Base-by-base conservation (phyloP, 2,329 filamentous ascomycete genomes). In the Myriosclerotinia scirpicola region DNA sequence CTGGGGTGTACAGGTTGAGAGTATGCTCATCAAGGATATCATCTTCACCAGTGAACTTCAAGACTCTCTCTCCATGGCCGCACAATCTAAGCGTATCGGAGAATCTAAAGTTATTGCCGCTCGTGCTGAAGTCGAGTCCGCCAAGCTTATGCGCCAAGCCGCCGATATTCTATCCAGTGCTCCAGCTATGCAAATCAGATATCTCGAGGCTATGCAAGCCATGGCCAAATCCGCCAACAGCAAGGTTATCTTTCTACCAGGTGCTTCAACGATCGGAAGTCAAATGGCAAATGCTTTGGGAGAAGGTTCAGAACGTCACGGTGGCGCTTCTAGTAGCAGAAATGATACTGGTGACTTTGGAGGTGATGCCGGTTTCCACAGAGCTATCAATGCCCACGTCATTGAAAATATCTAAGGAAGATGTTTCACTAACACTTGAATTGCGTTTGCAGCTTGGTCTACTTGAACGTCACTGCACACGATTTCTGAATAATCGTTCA, bases 1-100 rank as follows among this genome's bases (percentile, higher is more conserved):
- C 69, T 99, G 95, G 95, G 95, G 95, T 80, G 94, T 97, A 9
- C 88, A 92, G 76, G 95, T 98, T 67, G 95, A 98, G 84, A 93
- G 90, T 76, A 99, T 99, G 94, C 88, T 99, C 73, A 94, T 99
- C 85, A 98, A 99, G 82, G 95, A 99, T 79, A 96, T 99, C 77
- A 91, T 98, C 78, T 99, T 99, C 86, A 93, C 88, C 80, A 88
- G 92, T 76, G 95, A 98, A 73, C 85, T 99, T 54, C 95, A 99
- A 80, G 94, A 98, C 76, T 95, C 91, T 22, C 87, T 99, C 60
- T 96, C 92, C 77, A 98, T 99, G 95, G 95, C 95, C 50, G 95
- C 95, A 4, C 95, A 99, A 85, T 92, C 90, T 83, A 98, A 98
- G 90, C 90, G 95, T 73, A 97, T 97, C 67, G 95, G 95, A 81